Evolutionary conservation across 2,329 filamentous ascomycete genomes (phyloP).

Genomic region (Colletotrichum graminicola): DNA sequence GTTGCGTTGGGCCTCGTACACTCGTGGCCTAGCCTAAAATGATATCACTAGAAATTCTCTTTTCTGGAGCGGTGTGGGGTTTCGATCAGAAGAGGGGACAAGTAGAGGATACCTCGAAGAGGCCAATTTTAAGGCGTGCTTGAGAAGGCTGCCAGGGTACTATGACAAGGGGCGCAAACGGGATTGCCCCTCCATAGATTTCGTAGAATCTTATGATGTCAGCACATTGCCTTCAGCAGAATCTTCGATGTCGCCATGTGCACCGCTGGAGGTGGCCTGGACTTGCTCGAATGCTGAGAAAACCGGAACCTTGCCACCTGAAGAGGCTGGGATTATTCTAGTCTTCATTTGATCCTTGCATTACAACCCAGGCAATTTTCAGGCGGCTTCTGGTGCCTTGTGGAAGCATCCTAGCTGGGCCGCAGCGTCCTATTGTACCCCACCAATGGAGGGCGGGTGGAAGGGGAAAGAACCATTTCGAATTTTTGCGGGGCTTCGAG

Average conservation of each 20-base stretch:
- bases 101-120: slow-evolving; percentile 29
- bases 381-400: slow-evolving; percentile 21
- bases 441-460: slow-evolving; percentile 39
- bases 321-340: slow-evolving; percentile 21
- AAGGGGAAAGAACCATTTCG: slow-evolving; percentile 40
- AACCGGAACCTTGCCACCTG: slow-evolving; percentile 30
- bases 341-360: slow-evolving; percentile 28
- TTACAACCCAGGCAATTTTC: slow-evolving; percentile 16
- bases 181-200: slow-evolving; percentile 29
- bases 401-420: slow-evolving; percentile 32
- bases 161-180: slow-evolving; percentile 14
- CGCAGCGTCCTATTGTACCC: slow-evolving; percentile 28
- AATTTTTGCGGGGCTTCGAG: slow-evolving; percentile 40
- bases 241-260: slow-evolving; percentile 21
- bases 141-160: slow-evolving; percentile 20
- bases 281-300: slow-evolving; percentile 13
- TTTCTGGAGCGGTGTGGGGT: slow-evolving; percentile 36
- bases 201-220: slow-evolving; percentile 39
- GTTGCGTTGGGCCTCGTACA: not conserved
- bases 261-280: slow-evolving; percentile 1
- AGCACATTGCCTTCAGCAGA: slow-evolving; percentile 25
- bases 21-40: slow-evolving; percentile 15
- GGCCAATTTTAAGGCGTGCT: slow-evolving; percentile 17
- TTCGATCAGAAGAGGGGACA: not conserved
- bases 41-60: slow-evolving; percentile 35